phyloP scores from a whole-genome alignment of 805 yeast species.

The Lachancea dasiensis region DNA sequence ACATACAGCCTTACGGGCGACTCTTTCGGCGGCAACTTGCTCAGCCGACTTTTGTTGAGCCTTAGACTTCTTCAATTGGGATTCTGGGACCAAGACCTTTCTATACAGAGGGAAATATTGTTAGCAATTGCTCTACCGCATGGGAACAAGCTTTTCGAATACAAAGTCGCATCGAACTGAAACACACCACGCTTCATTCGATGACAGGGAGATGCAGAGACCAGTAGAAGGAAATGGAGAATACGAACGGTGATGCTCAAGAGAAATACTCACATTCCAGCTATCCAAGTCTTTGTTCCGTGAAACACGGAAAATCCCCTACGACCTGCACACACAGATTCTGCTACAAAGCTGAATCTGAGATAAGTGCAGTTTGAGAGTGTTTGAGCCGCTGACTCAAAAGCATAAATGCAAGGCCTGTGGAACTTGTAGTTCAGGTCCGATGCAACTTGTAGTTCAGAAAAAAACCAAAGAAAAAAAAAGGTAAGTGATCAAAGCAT shows the following conservation, averaged over 20 bases:
- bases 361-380: too few relatives aligned
- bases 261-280: slow-evolving; percentile 5
- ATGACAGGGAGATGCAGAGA: slow-evolving; percentile 35
- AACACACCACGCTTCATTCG: slow-evolving; percentile 37
- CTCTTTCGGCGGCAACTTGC: slow-evolving; percentile 74
- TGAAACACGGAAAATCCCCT: slow-evolving; percentile 25
- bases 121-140: neutral
- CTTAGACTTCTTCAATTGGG: slow-evolving; percentile 77
- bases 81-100: slow-evolving; percentile 62
- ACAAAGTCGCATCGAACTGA: slow-evolving; percentile 36
- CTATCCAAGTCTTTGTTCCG: slow-evolving; percentile 24
- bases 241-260: slow-evolving; percentile 8
- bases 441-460: slow-evolving; percentile 22
- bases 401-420: slow-evolving; percentile 1
- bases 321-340: slow-evolving; percentile 11
- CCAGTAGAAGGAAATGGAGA: slow-evolving; percentile 20
- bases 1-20: slow-evolving; percentile 78
- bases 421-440: slow-evolving; percentile 1
- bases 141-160: slow-evolving; percentile 3
- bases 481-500: neutral
- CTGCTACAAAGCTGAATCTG: neutral
- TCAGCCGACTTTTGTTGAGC: slow-evolving; percentile 71
- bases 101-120: slow-evolving; percentile 19
- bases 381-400: neutral
- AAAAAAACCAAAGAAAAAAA: too few relatives aligned